These are phyloP conservation scores for Pogostemon cablin DNA, from an alignment of 257 asterid species.

Conservation along the genomic window DNA sequence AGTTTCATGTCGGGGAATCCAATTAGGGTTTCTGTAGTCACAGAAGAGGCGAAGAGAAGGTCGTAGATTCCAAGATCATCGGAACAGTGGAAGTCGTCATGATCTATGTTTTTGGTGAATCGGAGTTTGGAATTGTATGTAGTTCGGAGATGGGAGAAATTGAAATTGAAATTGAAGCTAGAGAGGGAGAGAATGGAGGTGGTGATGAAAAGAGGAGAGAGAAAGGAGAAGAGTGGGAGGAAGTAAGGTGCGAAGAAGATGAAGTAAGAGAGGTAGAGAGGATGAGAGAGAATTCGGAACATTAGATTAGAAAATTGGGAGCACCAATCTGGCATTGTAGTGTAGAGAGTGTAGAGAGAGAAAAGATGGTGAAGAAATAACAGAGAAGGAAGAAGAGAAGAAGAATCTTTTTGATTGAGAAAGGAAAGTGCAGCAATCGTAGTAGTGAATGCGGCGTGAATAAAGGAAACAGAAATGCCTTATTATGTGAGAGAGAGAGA, in stretches of 20 bases:
- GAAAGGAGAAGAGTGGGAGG: slow-evolving; percentile 55
- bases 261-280: slow-evolving; percentile 64
- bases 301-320: slow-evolving; percentile 34
- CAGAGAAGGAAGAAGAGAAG: slow-evolving; percentile 36
- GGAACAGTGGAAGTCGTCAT: slow-evolving; percentile 20
- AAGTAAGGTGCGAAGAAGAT: slow-evolving; percentile 68
- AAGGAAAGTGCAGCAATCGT: slow-evolving; percentile 27
- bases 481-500: slow-evolving; percentile 18
- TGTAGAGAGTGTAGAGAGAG: not conserved
- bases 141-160: slow-evolving; percentile 25
- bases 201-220: slow-evolving; percentile 77
- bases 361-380: slow-evolving; percentile 47
- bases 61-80: slow-evolving; percentile 58
- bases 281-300: slow-evolving; percentile 57
- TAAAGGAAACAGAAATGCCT: slow-evolving; percentile 39
- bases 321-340: slow-evolving; percentile 55
- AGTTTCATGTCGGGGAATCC: too few relatives aligned
- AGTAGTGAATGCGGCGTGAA: slow-evolving; percentile 71
- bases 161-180: not conserved
- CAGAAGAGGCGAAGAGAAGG: slow-evolving; percentile 43
- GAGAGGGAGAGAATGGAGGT: slow-evolving; percentile 57
- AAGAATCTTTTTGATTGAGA: slow-evolving; percentile 35
- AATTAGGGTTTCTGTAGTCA: not conserved
- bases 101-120: slow-evolving; percentile 16
- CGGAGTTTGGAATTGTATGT: slow-evolving; percentile 1